Base-by-base conservation (phyloP, 2,329 filamentous ascomycete genomes). In the Nannizzia gypsea region DNA sequence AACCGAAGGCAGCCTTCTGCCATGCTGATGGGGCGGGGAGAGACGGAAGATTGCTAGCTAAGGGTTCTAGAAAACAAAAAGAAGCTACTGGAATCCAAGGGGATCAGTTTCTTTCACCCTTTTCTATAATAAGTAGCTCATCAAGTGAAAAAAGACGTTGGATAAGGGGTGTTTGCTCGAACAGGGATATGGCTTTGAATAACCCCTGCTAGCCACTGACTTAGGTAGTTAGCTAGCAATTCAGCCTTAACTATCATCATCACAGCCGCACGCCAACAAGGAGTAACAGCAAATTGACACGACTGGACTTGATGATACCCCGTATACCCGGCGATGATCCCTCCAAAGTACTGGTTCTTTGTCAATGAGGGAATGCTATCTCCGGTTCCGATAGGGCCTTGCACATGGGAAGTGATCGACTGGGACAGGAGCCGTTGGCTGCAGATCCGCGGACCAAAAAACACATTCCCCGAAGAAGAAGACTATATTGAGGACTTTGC, bases 401-500 rank as follows among this genome's bases (percentile, higher is more conserved):
- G 56, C 36, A 59, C 57, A 13, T 61, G 60, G 60, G 26, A 57
- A 3, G 57, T 61, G 13, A 59, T 61, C 31, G 60, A 61, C 44
- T 61, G n/a, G 34, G 57, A 61, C 42, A 50, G 34, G 22, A 57
- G 60, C 31, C 57, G 57, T 1, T 61, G 50, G 50, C 59, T 59
- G 42, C 48, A 57, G 20, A 52, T 59, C 44, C 56, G 52, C 2
- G 60, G 60, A 6, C 60, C 60, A 6, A 26, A 50, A 17, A n/a
- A 54, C 20, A 28, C 57, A 28, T 57, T 61, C 1, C 57, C 57
- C 15, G 60, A 61, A 24, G 48, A 61, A 3, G 56, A 56, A 24
- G 54, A 52, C 34, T 52, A 17, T 9, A 54, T 56, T 8, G 20
- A 36, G 15, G 48, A 11, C 2, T 36, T 36, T 13, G 42, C 59